Evolutionary conservation across 192 early-diverging fungal species (phyloP).

Genomic region (Dissophora ornata): DNA sequence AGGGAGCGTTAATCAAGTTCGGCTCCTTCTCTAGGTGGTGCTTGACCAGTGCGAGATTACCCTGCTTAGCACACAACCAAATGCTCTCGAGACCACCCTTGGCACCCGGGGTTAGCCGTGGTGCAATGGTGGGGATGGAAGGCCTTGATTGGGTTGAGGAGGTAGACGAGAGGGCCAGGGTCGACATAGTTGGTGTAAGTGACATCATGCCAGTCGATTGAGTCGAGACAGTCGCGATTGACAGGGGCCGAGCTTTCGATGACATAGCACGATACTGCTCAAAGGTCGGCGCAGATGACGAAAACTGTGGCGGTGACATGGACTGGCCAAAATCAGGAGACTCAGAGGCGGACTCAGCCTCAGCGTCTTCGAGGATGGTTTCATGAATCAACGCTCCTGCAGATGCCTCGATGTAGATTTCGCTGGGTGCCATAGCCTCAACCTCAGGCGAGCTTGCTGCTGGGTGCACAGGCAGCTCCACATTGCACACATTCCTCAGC

Average conservation of each 20-base stretch:
- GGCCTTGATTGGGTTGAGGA: constrained; percentile 30
- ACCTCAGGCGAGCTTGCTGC: not conserved
- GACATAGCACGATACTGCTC: not conserved
- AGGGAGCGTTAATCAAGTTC: constrained; percentile 28
- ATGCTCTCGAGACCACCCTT: constrained; percentile 48
- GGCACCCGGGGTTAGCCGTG: constrained; percentile 2
- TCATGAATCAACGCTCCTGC: constrained; percentile 22
- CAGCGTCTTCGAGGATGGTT: constrained; percentile 14
- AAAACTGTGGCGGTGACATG: not conserved
- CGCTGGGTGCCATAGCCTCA: not conserved
- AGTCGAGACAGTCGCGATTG: constrained; percentile 32
- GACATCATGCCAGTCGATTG: constrained; percentile 48
- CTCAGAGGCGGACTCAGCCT: not conserved
- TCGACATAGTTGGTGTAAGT: constrained; percentile 43
- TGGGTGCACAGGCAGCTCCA: constrained; percentile 4
- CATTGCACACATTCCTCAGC: constrained; percentile 14
- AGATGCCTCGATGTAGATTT: constrained; percentile 27
- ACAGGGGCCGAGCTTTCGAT: constrained; percentile 19
- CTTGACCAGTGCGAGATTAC: constrained; percentile 22
- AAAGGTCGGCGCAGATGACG: constrained; percentile 4
- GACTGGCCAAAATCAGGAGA: not conserved
- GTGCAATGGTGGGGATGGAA: not conserved
- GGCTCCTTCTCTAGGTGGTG: constrained; percentile 40
- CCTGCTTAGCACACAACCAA: constrained; percentile 51
- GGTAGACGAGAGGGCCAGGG: constrained; percentile 37